Percentiles rank a stretch among this genome's conserved stretches.
These are phyloP conservation scores for Pholiota adiposa DNA, from an alignment of 1,284 basidiomycete genomes.

Conservation along the genomic window DNA sequence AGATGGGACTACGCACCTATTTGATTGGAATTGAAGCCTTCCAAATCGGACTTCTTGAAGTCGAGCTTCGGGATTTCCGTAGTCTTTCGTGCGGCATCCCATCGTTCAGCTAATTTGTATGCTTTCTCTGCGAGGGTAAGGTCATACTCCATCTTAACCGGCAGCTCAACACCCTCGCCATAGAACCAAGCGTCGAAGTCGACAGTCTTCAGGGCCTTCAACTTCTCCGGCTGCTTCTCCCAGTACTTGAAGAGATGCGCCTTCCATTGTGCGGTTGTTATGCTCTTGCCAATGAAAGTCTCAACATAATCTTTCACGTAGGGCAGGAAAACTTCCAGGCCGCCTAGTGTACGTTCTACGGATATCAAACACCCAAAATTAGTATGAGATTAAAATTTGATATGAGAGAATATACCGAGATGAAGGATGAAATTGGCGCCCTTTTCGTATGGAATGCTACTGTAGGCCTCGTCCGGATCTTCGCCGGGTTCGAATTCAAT, in stretches of 20 bases:
- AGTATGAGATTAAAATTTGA: not conserved
- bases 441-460: constrained; percentile 55
- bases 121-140: constrained; percentile 75
- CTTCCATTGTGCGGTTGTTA: constrained; percentile 91
- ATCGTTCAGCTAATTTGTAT: constrained; percentile 74
- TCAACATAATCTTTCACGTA: constrained; percentile 84
- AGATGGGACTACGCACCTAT: constrained; percentile 64
- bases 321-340: constrained; percentile 83
- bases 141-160: constrained; percentile 86
- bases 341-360: constrained; percentile 81
- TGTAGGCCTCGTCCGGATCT: constrained; percentile 85
- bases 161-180: constrained; percentile 81
- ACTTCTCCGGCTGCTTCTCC: constrained; percentile 59
- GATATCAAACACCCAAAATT: not conserved
- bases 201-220: constrained; percentile 72
- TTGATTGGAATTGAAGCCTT: constrained; percentile 69
- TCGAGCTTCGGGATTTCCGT: constrained; percentile 48
- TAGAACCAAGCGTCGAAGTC: constrained; percentile 91
- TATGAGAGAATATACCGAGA: constrained; percentile 48
- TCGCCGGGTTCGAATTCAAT: constrained; percentile 86
- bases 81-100: constrained; percentile 70
- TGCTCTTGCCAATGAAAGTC: constrained; percentile 80
- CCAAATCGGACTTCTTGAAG: constrained; percentile 61
- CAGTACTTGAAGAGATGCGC: constrained; percentile 86
- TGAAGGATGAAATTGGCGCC: constrained; percentile 57